A percentile compares a stretch with the other conserved stretches of the same genome.
phyloP scores from a whole-genome alignment of 1,284 basidiomycete genomes.

The Microbotryum saponariae region DNA sequence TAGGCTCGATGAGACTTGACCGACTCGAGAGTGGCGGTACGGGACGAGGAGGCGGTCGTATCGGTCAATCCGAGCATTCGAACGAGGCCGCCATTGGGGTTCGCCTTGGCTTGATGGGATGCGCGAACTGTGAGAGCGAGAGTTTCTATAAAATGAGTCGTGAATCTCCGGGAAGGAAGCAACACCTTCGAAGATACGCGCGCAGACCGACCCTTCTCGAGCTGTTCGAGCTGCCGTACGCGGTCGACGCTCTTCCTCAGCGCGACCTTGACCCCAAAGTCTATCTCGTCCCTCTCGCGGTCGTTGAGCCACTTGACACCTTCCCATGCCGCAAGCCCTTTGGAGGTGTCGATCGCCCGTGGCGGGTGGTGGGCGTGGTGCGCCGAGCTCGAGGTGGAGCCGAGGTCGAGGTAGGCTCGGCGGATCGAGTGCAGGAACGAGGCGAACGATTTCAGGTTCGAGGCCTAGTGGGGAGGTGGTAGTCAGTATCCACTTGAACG shows the following conservation, averaged over 20 bases:
- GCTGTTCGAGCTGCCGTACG: slow-evolving; percentile 70
- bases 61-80: slow-evolving; percentile 49
- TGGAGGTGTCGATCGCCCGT: slow-evolving; percentile 53
- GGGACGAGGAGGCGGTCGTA: slow-evolving; percentile 58
- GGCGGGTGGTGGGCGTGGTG: slow-evolving; percentile 50
- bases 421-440: slow-evolving; percentile 63
- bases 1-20: slow-evolving; percentile 72
- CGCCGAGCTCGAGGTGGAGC: slow-evolving; percentile 41
- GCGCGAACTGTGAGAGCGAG: slow-evolving; percentile 27
- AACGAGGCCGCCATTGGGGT: slow-evolving; percentile 6
- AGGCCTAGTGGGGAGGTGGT: slow-evolving; percentile 10
- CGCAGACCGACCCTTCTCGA: slow-evolving; percentile 66
- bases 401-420: slow-evolving; percentile 66
- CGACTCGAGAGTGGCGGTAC: slow-evolving; percentile 53
- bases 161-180: no score
- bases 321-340: slow-evolving; percentile 49
- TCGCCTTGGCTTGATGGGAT: slow-evolving; percentile 23
- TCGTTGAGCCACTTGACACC: slow-evolving; percentile 66
- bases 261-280: slow-evolving; percentile 74
- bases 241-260: slow-evolving; percentile 72
- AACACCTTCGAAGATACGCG: not conserved
- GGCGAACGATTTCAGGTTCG: slow-evolving; percentile 52
- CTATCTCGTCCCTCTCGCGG: slow-evolving; percentile 81
- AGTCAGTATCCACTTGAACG: not conserved
- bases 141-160: slow-evolving; percentile 10